Base-by-base conservation (phyloP, 495 filamentous ascomycete genomes). In the Penicillium nucicola region DNA sequence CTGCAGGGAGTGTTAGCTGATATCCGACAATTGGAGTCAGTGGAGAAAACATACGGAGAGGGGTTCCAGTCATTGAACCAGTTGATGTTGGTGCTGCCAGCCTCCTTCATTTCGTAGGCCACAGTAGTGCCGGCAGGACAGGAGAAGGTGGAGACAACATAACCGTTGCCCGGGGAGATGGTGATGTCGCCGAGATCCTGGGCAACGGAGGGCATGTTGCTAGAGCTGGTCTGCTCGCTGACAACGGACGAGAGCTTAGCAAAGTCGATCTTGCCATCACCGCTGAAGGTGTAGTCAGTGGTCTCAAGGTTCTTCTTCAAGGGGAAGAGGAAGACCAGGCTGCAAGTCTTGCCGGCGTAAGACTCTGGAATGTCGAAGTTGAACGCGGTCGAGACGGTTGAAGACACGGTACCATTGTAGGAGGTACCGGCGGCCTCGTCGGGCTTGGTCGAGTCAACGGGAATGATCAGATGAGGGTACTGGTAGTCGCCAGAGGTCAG, bases 241-340 rank as follows among this genome's bases (percentile, higher is more conserved):
- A 69, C 76, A n/a, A 68, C 55, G 3, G 59, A 56, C 15, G 57
- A 56, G 2, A 88, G 69, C 22, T 66, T 60, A 20, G 69, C 56
- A 53, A 86, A 76, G 45, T 82, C 68, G 19, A 87, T 57, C 49
- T 69, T 69, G n/a, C 83, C 83, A 18, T 77, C 70, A 14, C 83
- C 84, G 12, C 72, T 77, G 56, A 86, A 69, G 49, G 65, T 80
- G 62, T 71, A 85, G 11, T 74, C 68, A 0, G 79, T 83, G 9
- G 83, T 82, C 52, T 72, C 61, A 22, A 84, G 75, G 25, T 82
- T 60, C 6, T 67, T 47, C 48, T 70, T 60, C 41, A 68, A 49
- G 5, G 87, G 86, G 65, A 88, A 80, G 32, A 86, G 69, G 74
- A 90, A 88, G 43, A 86, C 64, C 7, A 88, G 75, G 28, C 72